Conservation (phyloP, 108 stramenopile genomes). For the Discostella stelligeroides region DNA sequence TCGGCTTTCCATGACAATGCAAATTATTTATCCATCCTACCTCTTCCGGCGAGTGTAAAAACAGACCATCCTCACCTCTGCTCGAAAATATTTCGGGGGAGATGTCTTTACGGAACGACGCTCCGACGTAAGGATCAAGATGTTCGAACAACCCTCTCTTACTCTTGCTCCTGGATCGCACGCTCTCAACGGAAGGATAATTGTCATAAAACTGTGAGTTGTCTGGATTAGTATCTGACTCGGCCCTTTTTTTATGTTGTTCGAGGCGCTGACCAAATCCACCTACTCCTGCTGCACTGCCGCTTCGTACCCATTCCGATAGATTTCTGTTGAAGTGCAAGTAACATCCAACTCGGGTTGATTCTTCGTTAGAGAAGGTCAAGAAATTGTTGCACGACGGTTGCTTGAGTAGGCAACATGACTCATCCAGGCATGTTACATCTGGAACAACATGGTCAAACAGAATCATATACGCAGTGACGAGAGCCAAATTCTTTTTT, state of each 20-base stretch:
- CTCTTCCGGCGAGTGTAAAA: background rate
- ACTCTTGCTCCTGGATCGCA: background rate
- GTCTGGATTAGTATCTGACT: background rate
- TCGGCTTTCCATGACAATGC: background rate
- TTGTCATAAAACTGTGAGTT: conserved; percentile 6
- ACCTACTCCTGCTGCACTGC: conserved; percentile 9
- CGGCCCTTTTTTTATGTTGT: background rate
- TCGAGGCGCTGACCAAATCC: conserved; percentile 3
- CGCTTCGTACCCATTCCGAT: conserved; percentile 5
- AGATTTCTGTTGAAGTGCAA: background rate
- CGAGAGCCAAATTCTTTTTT: conserved; percentile 4
- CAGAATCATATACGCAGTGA: conserved; percentile 2
- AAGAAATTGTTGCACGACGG: conserved; percentile 7
- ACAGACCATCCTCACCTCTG: conserved; percentile 2
- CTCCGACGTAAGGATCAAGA: background rate
- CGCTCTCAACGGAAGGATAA: background rate
- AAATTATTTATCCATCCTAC: background rate
- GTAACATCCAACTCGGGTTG: background rate
- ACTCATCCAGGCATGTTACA: conserved; percentile 2
- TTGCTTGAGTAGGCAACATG: conserved; percentile 1
- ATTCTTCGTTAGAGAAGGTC: background rate
- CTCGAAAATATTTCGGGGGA: background rate
- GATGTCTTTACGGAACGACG: background rate
- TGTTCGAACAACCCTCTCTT: conserved; percentile 3
- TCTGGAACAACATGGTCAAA: background rate